Conservation (phyloP, 1,284 basidiomycete genomes). For the Pholiota adiposa region DNA sequence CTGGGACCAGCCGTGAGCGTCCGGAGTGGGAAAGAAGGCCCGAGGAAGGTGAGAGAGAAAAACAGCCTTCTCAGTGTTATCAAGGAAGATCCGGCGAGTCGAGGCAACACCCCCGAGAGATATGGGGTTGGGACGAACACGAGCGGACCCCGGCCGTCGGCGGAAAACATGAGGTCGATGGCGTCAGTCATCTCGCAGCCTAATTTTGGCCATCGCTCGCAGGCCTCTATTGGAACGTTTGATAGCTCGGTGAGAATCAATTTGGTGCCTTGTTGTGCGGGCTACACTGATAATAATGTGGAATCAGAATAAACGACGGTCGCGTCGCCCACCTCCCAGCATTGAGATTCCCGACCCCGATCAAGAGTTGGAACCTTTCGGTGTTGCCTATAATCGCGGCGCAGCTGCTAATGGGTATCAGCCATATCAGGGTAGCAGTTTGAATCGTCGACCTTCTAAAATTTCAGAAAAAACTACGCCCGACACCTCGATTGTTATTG, state of each 20-base stretch:
- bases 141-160: constrained; percentile 2
- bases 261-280: not conserved
- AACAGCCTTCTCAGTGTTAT: constrained; percentile 36
- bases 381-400: constrained; percentile 21
- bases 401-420: constrained; percentile 7
- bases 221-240: constrained; percentile 23
- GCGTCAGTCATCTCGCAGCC: constrained; percentile 21
- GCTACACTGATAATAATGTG: not conserved
- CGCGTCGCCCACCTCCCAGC: constrained; percentile 20
- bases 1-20: constrained; percentile 17
- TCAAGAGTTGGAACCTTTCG: constrained; percentile 19
- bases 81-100: constrained; percentile 38
- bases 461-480: constrained; percentile 22
- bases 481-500: constrained; percentile 27
- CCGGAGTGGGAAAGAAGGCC: constrained; percentile 19
- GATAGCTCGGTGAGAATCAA: constrained; percentile 17
- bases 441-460: constrained; percentile 22
- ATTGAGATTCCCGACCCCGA: constrained; percentile 25
- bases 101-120: constrained; percentile 32
- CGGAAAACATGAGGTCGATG: constrained; percentile 17
- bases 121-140: constrained; percentile 8
- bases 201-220: constrained; percentile 19
- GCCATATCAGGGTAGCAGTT: constrained; percentile 13
- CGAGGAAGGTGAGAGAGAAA: constrained; percentile 29
- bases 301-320: constrained; percentile 17